A percentile compares a stretch with the other conserved stretches of the same genome.
Conservation (phyloP, 805 yeast species). For the Candida maesae region DNA sequence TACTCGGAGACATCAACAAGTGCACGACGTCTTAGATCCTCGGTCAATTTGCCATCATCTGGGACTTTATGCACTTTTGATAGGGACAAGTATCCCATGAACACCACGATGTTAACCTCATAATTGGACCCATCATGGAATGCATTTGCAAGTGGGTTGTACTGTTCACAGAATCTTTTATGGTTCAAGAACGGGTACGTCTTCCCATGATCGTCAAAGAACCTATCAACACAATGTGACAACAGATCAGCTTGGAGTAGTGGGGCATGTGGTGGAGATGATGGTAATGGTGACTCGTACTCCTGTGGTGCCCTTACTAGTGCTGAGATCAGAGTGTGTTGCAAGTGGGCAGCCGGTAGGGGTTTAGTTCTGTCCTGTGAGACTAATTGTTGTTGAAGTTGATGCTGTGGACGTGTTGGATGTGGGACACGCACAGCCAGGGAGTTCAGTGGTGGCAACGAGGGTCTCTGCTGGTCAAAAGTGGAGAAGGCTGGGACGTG, state of each 20-base stretch:
- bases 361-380: not conserved
- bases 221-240: conserved; percentile 17
- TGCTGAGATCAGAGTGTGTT: conserved; percentile 8
- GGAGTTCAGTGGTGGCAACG: conserved; percentile 13
- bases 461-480: conserved; percentile 5
- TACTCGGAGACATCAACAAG: conserved; percentile 37
- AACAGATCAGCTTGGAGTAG: conserved; percentile 1
- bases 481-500: not conserved
- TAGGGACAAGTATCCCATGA: conserved; percentile 51
- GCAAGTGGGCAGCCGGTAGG: conserved; percentile 5
- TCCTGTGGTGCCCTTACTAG: conserved; percentile 3
- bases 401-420: not conserved
- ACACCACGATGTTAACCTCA: conserved; percentile 49
- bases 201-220: conserved; percentile 29
- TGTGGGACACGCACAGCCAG: conserved; percentile 2
- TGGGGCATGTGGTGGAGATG: not conserved
- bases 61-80: conserved; percentile 37
- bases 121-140: conserved; percentile 32
- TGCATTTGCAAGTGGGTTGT: conserved; percentile 1
- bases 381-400: not conserved
- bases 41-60: conserved; percentile 36
- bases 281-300: not conserved
- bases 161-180: conserved; percentile 25
- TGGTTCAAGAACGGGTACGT: conserved; percentile 14
- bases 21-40: conserved; percentile 39